Evolutionary conservation across 208 protist species (phyloP), one percentile per base, ranked within the genome.

Genomic region (Naegleria lovaniensis): DNA sequence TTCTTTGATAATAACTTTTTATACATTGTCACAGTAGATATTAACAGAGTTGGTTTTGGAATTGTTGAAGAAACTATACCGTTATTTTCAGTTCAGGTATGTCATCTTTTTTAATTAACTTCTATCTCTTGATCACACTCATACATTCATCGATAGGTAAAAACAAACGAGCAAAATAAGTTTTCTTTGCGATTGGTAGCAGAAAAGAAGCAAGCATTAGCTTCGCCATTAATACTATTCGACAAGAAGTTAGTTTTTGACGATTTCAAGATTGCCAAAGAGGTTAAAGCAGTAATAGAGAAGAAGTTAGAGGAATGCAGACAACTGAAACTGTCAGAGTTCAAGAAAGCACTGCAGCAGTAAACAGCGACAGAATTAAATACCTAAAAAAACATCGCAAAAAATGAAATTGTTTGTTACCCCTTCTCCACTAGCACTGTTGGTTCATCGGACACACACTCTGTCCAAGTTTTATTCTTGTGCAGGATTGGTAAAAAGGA

Each of bases 141-240:
- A n/a, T n/a, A n/a, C n/a, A 29, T 67, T 67, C 11, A 22, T 4
- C 19, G 2, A 29, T 67, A 67, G 55, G 19, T 67, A 1, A 79
- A 79, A 79, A 79, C 67, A 79, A 79, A 36, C n/a, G 67, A 79
- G 67, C 67, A 79, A 79, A 79, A 79, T 33, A 79, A 36, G 29
- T 79, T 79, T 79, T 79, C 67, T 36, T 36, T 79, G 67, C 25
- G 67, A 36, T n/a, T 79, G 7, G 29, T 79, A 13, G 16, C 67
- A 79, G 67, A 79, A 79, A 29, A 33, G 29, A 79, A 79, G 25
- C 67, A 79, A 79, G 13, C 25, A 29, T 33, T 36, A 36, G 16
- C 25, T 13, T 79, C 67, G 19, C 67, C 67, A 79, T 13, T 79
- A 36, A n/a, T 79, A 36, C 67, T 79, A 36, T 79, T 79, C 36